Evolutionary conservation across 441 rosid genomes (phyloP), one percentile per base, ranked within the genome.

Genomic region (Mallotus repandus): DNA sequence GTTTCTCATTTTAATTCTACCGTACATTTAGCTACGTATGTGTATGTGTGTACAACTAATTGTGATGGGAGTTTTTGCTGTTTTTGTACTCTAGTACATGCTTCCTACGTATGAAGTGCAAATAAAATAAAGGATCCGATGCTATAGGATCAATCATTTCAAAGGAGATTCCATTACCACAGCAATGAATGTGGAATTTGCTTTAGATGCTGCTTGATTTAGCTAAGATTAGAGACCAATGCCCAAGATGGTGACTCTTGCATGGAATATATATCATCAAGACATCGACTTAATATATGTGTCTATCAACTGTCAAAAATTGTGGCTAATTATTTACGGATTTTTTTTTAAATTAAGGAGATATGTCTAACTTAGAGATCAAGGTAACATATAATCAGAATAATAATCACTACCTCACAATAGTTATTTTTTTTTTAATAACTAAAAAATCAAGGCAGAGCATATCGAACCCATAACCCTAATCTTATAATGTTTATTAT

Each of bases 111-210:
- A 25, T 22, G 70, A 50, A 66, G n/a, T 50, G 59, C n/a, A 67
- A 50, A 49, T 10, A 52, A 25, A 29, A 35, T 25, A 52, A 67
- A 49, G 58, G 70, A 21, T 52, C 45, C 16, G 70, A 67, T 29
- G 14, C 70, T 16, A 18, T 38, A 38, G 16, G 59, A n/a, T 49
- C 70, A 49, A 49, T 16, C 70, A 67, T 49, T 67, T 67, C 59
- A 52, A 67, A 49, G 70, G 58, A 52, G 38, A 67, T 52, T 67
- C 45, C 29, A 12, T 63, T 9, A 48, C n/a, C 15, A 3, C 45
- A 29, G 19, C 15, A 29, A 45, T 15, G 16, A 19, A 64, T 15
- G 9, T 46, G 29, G 63, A 59, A 25, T 29, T 59, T 29, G 2
- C 63, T 5, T 59, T 59, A 5, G 41, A 25, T 55, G 58, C 58